Base-by-base conservation (phyloP, 2,329 filamentous ascomycete genomes). In the Colletotrichum aenigma region DNA sequence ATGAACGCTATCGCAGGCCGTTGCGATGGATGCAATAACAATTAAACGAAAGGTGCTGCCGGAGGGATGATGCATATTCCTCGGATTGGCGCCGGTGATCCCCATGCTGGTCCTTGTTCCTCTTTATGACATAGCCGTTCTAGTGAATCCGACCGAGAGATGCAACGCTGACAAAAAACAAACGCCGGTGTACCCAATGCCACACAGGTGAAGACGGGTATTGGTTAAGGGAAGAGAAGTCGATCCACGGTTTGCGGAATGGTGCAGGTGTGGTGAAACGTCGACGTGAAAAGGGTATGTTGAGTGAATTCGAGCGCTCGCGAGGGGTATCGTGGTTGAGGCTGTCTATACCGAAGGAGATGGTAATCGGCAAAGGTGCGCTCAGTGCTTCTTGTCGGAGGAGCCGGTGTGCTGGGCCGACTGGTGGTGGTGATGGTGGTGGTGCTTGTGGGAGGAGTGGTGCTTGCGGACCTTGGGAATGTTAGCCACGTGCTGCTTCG, bases 321-420 rank as follows among this genome's bases (percentile, higher is more conserved):
- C 70, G 71, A 68, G 21, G 70, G 70, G 70, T 75, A 73, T 75
- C 73, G 70, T 71, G 73, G 62, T 73, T 21, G 32, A 64, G 73
- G 34, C 64, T 21, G 43, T 75, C 73, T 75, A 73, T 75, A 75
- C 64, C 73, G 70, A 68, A 73, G 21, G 28, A 48, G 28, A 68
- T 30, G 15, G 21, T 28, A 52, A 24, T 48, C 24, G 66, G 30
- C 58, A 30, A 8, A 26, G 30, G 36, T 52, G 30, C 48, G 52
- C 66, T 77, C 70, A 76, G 66, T 76, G 76, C 65, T 77, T 76
- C 65, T 77, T 77, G 15, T 77, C 76, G 30, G 68, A 73, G 65
- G 68, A 61, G 16, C 38, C 15, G 24, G 48, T 38, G 74, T 77
- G 76, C 28, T 77, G 76, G 28, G 52, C 32, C 52, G 65, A 56